Evolutionary conservation across 257 asterid species (phyloP).

Genomic region (Anisodus acutangulus): DNA sequence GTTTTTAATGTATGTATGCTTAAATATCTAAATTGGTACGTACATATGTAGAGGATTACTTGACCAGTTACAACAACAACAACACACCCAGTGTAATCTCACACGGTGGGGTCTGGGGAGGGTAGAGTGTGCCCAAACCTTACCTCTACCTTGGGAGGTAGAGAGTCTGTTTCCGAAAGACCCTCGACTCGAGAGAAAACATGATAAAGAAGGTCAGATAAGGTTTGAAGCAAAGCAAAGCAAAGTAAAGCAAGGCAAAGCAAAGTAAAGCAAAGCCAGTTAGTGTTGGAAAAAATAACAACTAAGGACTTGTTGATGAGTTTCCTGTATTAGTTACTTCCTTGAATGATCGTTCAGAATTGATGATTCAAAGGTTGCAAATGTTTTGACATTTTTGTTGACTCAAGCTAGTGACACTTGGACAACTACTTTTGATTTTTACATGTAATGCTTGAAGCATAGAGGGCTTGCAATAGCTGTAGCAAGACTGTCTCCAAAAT

Average conservation of each 20-base stretch:
- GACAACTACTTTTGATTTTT: background rate
- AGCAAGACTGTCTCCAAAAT: background rate
- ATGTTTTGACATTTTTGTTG: background rate
- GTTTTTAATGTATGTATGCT: background rate
- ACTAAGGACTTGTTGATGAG: background rate
- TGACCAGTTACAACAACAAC: background rate
- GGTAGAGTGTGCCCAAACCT: too few relatives aligned
- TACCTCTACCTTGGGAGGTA: too few relatives aligned
- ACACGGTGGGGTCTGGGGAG: too few relatives aligned
- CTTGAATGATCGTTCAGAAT: background rate
- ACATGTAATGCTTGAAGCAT: background rate
- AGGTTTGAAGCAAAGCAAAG: too few relatives aligned
- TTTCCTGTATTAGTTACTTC: background rate
- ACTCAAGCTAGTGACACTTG: slow-evolving; percentile 7
- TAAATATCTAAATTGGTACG: background rate
- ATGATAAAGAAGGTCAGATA: too few relatives aligned
- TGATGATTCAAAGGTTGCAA: slow-evolving; percentile 1
- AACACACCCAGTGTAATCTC: too few relatives aligned
- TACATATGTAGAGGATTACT: background rate
- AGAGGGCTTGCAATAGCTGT: background rate
- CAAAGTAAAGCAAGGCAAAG: too few relatives aligned
- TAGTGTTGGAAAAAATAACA: background rate
- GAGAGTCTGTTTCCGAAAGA: too few relatives aligned
- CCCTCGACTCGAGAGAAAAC: too few relatives aligned
- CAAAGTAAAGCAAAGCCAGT: too few relatives aligned